These are phyloP conservation scores for Suhomyces sp. DNA, from an alignment of 805 yeast species.

Conservation along the genomic window DNA sequence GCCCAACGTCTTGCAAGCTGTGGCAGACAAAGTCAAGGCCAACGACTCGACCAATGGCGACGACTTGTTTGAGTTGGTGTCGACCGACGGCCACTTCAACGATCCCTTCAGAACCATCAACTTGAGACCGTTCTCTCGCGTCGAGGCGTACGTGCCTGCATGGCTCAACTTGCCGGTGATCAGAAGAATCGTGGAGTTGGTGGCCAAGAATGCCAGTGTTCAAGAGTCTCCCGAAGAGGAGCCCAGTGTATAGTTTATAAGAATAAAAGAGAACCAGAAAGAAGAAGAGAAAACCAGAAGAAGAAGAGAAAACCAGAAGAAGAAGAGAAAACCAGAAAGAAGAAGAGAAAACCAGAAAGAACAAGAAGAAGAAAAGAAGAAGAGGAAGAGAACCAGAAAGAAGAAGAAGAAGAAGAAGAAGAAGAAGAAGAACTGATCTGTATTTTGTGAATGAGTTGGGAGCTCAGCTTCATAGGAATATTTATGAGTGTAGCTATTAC, in stretches of 20 bases:
- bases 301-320: too few species aligned
- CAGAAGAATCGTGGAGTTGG: conserved; percentile 84
- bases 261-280: too few species aligned
- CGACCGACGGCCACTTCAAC: conserved; percentile 71
- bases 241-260: not conserved
- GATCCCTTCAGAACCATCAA: conserved; percentile 79
- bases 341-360: too few species aligned
- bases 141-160: conserved; percentile 91
- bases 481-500: too few species aligned
- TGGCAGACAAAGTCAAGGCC: conserved; percentile 74
- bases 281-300: too few species aligned
- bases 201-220: conserved; percentile 75
- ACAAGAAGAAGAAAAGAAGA: too few species aligned
- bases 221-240: conserved; percentile 42
- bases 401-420: too few species aligned
- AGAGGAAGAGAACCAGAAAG: too few species aligned
- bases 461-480: too few species aligned
- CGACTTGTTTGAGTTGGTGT: conserved; percentile 68
- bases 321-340: too few species aligned
- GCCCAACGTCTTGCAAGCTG: conserved; percentile 71
- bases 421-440: too few species aligned
- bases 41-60: conserved; percentile 49
- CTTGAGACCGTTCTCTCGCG: conserved; percentile 73
- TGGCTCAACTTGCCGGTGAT: conserved; percentile 88
- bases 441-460: too few species aligned